phyloP scores from a whole-genome alignment of 1,284 basidiomycete species.

The Vanrija humicola region DNA sequence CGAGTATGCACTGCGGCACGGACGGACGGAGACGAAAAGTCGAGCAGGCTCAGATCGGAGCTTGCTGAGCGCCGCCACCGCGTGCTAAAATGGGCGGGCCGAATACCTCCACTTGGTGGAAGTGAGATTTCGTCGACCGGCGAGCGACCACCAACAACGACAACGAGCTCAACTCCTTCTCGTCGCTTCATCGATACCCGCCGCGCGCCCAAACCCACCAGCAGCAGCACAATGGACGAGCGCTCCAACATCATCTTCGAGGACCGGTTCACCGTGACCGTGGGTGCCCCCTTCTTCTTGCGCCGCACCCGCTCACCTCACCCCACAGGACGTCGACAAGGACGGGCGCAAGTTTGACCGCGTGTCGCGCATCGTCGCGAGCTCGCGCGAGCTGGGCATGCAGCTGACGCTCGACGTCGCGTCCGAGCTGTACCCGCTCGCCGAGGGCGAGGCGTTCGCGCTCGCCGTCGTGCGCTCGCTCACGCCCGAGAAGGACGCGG shows the following conservation, averaged over 20 bases:
- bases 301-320: neutral
- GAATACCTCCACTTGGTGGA: neutral
- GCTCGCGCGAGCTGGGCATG: slow-evolving; percentile 84
- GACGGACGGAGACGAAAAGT: no score
- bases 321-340: slow-evolving; percentile 61
- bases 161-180: neutral
- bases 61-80: neutral
- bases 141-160: neutral
- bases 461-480: slow-evolving; percentile 82
- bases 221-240: slow-evolving; percentile 15
- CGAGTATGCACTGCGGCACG: no score
- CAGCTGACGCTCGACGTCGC: slow-evolving; percentile 86
- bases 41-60: no score
- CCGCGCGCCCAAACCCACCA: neutral
- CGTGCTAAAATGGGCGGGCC: neutral
- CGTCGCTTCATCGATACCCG: neutral
- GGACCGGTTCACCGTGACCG: slow-evolving; percentile 80
- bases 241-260: slow-evolving; percentile 61
- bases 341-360: slow-evolving; percentile 69
- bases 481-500: slow-evolving; percentile 58
- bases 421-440: slow-evolving; percentile 74
- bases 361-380: slow-evolving; percentile 83
- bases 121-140: neutral
- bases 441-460: slow-evolving; percentile 68
- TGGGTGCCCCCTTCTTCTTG: no score